Base-by-base conservation (phyloP, 345 rosid species). In the Laguncularia racemosa region DNA sequence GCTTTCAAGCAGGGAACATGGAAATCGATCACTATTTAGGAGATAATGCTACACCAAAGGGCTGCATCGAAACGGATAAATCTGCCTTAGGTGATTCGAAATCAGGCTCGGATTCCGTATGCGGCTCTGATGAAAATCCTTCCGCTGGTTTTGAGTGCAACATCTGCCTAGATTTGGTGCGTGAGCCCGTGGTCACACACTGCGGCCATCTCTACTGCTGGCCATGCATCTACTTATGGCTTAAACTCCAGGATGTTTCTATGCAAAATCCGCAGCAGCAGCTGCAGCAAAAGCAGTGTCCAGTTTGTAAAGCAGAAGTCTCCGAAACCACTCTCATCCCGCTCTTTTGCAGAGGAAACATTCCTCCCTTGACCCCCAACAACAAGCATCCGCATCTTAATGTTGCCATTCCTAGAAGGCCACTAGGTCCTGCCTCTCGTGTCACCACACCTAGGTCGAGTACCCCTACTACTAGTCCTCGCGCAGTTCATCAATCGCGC, bases 131-230 rank as follows among this genome's bases (percentile, higher is more conserved):
- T 58, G 75, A 70, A 15, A 55, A 9, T 26, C 70, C 47, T 14
- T 67, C 72, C 13, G 64, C 70, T 13, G 73, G 81, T 44, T 84
- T 88, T 18, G 91, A 85, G 26, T 88, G 96, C 81, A 83, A 83
- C 65, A 92, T 92, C 46, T 89, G 99, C 73, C 65, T 93, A 28
- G 91, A 93, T 38, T 52, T 78, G 0, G 99, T 84, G 40, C 86
- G 75, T 52, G 97, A 93, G 16, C 97, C 99, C 0, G 96, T 93
- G 49, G 95, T 89, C 1, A 93, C 97, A 0, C 84, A 81, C 56
- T 93, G 97, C 1, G 99, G 99, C 53, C 99, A 93, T 62, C 86
- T 93, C 56, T 93, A 74, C 66, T 93, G 99, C 64, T 93, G 97
- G 97, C 96, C 96, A 12, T 93, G 99, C 58, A 82, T 89, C 40